Conservation (phyloP, 768 basidiomycete species). For the Lactarius evosmus region DNA sequence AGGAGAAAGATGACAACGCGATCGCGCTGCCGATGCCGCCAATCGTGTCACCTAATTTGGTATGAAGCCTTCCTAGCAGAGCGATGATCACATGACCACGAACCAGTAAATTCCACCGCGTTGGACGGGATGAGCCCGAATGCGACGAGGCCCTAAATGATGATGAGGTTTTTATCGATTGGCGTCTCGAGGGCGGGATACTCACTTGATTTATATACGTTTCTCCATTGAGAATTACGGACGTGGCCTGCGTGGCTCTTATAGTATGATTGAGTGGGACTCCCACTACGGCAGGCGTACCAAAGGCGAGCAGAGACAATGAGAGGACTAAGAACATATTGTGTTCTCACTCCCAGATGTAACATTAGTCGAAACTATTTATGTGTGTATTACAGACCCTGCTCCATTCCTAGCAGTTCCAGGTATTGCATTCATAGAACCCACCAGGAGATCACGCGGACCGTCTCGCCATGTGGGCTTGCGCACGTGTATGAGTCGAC, state of each 20-base stretch:
- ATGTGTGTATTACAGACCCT: neutral
- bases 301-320: neutral
- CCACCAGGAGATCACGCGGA: neutral
- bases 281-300: neutral
- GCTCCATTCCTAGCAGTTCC: neutral
- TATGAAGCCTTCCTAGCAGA: neutral
- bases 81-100: neutral
- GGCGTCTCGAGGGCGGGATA: no score
- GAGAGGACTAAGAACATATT: neutral
- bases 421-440: no score
- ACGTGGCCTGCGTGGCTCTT: constrained; percentile 19
- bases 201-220: constrained; percentile 46
- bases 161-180: no score
- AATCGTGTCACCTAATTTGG: constrained; percentile 44
- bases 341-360: no score
- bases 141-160: constrained; percentile 49
- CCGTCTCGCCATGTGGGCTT: neutral
- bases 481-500: neutral
- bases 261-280: neutral
- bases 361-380: neutral
- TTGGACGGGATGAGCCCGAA: constrained; percentile 62
- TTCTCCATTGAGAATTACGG: constrained; percentile 39
- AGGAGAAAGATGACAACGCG: constrained; percentile 50
- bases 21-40: constrained; percentile 65
- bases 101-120: constrained; percentile 49